Percentiles rank a stretch among this genome's conserved stretches.
Conservation (phyloP, 73 alveolate genomes). For the Blepharisma japonicum region DNA sequence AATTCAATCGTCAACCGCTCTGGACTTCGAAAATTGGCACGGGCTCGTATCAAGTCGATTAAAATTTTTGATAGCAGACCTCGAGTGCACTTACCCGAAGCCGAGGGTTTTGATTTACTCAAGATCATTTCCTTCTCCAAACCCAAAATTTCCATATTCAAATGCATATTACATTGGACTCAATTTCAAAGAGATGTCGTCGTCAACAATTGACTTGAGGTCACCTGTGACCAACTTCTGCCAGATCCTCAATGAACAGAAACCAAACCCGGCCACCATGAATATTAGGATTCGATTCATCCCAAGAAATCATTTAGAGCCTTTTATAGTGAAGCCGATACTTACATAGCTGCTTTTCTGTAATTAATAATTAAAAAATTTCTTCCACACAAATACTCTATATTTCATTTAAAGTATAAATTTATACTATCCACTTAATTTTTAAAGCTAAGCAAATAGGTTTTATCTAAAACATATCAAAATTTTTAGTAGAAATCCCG, state of each 20-base stretch:
- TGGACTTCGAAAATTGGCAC: conserved; percentile 42
- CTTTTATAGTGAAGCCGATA: too few relatives aligned
- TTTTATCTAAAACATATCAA: too few relatives aligned
- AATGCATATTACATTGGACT: not conserved
- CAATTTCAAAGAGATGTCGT: not conserved
- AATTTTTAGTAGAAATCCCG: too few relatives aligned
- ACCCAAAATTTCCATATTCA: not conserved
- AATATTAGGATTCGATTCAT: not conserved
- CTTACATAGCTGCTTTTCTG: too few relatives aligned
- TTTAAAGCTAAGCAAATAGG: too few relatives aligned
- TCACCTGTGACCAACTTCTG: conserved; percentile 5
- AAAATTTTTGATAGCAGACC: not conserved
- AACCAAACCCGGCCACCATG: not conserved
- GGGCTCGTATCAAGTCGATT: conserved; percentile 41
- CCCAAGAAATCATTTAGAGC: not conserved
- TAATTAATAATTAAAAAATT: too few relatives aligned
- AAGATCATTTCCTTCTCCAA: not conserved
- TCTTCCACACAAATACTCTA: too few relatives aligned
- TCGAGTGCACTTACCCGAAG: not conserved
- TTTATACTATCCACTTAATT: too few relatives aligned
- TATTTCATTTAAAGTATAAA: too few relatives aligned
- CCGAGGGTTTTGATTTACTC: not conserved
- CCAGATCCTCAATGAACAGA: conserved; percentile 3
- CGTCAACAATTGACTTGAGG: conserved; percentile 10
- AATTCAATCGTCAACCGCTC: conserved; percentile 47